Evolutionary conservation across 129 eudicot genomes (phyloP).

Genomic region (Flaveria brownii): DNA sequence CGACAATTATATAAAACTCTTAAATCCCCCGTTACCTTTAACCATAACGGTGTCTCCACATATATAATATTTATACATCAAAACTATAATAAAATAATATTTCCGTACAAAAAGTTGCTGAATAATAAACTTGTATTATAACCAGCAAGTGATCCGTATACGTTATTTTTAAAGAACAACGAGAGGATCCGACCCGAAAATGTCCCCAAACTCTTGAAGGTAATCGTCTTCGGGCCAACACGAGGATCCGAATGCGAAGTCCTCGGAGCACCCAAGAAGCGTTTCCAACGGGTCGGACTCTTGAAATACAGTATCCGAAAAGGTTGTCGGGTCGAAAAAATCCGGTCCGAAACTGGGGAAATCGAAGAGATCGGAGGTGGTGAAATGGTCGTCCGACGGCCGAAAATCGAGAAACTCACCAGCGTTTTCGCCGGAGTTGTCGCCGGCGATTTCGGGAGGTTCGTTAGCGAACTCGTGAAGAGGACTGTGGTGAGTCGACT

Average conservation of each 20-base stretch:
- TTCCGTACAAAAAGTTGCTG: constrained; percentile 46
- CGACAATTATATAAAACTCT: no score
- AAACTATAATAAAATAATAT: constrained; percentile 21
- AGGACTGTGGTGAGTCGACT: constrained; percentile 38
- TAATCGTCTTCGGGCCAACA: constrained; percentile 54
- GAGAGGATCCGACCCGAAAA: constrained; percentile 90
- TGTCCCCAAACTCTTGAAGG: constrained; percentile 68
- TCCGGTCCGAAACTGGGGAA: constrained; percentile 52
- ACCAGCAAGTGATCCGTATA: constrained; percentile 21
- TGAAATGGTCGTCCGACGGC: constrained; percentile 36
- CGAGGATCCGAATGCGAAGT: constrained; percentile 42
- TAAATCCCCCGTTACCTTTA: background rate
- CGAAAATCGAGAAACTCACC: constrained; percentile 43
- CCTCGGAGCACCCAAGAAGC: constrained; percentile 27
- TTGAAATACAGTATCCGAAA: constrained; percentile 30
- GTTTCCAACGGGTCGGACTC: constrained; percentile 24
- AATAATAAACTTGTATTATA: constrained; percentile 2
- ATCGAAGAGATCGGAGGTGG: constrained; percentile 41
- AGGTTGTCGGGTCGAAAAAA: constrained; percentile 44
- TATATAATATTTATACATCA: constrained; percentile 30
- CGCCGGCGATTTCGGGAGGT: background rate
- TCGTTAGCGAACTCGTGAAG: constrained; percentile 26
- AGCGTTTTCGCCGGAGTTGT: constrained; percentile 29
- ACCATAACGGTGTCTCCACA: constrained; percentile 14
- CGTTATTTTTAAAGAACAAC: constrained; percentile 41